phyloP scores from a whole-genome alignment of 495 filamentous ascomycete genomes.

The Talaromyces nanjingensis region DNA sequence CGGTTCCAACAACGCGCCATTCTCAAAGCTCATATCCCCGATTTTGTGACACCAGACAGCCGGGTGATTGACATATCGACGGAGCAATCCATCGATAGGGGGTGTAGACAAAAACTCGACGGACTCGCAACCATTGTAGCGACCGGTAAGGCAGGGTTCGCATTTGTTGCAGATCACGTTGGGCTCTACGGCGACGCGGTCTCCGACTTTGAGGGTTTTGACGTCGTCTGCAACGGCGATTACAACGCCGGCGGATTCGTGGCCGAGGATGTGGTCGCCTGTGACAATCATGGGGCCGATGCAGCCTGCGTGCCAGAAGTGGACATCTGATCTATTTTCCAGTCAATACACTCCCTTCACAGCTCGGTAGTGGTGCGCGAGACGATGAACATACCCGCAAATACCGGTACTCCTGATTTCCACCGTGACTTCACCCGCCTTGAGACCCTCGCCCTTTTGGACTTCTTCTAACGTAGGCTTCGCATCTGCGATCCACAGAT shows the following conservation, averaged over 20 bases:
- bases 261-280: constrained; percentile 81
- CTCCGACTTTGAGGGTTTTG: constrained; percentile 65
- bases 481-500: constrained; percentile 81
- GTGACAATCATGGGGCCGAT: constrained; percentile 93
- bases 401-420: constrained; percentile 87
- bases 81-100: constrained; percentile 78
- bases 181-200: constrained; percentile 86
- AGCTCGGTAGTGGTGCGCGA: no score
- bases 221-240: constrained; percentile 74
- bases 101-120: constrained; percentile 85
- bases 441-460: constrained; percentile 59
- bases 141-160: constrained; percentile 81
- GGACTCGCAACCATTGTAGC: constrained; percentile 86
- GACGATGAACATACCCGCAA: constrained; percentile 59
- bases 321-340: constrained; percentile 63
- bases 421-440: constrained; percentile 74
- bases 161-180: constrained; percentile 84
- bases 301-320: constrained; percentile 91
- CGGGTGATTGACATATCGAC: constrained; percentile 88
- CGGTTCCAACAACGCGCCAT: constrained; percentile 81
- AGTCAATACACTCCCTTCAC: no score
- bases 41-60: constrained; percentile 94
- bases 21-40: constrained; percentile 78
- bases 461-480: constrained; percentile 69
- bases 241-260: constrained; percentile 83